A percentile compares a stretch with the other conserved stretches of the same genome.
These are phyloP conservation scores for Nitzschia sp. DNA, from an alignment of 108 stramenopile species.

Conservation along the genomic window DNA sequence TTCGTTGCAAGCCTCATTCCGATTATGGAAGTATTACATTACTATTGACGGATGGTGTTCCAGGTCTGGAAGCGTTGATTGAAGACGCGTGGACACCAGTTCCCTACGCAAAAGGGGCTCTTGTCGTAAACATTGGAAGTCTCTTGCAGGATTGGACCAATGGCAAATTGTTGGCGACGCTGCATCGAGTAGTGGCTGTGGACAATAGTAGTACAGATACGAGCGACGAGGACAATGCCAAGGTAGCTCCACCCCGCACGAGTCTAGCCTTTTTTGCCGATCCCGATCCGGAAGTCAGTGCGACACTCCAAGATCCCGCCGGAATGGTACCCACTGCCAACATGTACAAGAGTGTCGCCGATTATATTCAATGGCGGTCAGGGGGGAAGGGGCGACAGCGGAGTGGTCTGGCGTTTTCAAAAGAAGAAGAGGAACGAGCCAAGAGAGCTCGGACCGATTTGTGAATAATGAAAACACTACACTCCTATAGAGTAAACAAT, in stretches of 20 bases:
- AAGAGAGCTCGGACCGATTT: not conserved
- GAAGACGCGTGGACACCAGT: slow-evolving; percentile 54
- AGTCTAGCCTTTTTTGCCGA: slow-evolving; percentile 77
- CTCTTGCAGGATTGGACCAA: slow-evolving; percentile 62
- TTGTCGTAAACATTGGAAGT: slow-evolving; percentile 70
- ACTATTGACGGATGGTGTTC: slow-evolving; percentile 60
- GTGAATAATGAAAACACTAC: not conserved
- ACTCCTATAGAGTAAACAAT: no score
- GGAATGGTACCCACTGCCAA: not conserved
- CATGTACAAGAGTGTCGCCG: slow-evolving; percentile 44
- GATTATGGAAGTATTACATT: slow-evolving; percentile 74
- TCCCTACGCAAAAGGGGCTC: slow-evolving; percentile 49
- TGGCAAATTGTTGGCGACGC: slow-evolving; percentile 48
- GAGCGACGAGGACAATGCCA: not conserved
- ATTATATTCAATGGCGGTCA: slow-evolving; percentile 68
- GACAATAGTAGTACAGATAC: no score
- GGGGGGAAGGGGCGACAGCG: slow-evolving; percentile 48
- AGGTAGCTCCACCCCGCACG: slow-evolving; percentile 19
- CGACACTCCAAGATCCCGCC: slow-evolving; percentile 4
- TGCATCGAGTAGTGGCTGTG: slow-evolving; percentile 68
- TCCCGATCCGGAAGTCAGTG: slow-evolving; percentile 49
- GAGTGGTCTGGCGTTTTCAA: slow-evolving; percentile 57
- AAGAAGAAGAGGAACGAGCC: slow-evolving; percentile 23
- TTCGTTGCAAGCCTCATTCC: slow-evolving; percentile 77
- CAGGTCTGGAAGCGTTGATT: slow-evolving; percentile 53